Base-by-base conservation (phyloP, 768 basidiomycete species). In the Rhodotorula sphaerocarpa region DNA sequence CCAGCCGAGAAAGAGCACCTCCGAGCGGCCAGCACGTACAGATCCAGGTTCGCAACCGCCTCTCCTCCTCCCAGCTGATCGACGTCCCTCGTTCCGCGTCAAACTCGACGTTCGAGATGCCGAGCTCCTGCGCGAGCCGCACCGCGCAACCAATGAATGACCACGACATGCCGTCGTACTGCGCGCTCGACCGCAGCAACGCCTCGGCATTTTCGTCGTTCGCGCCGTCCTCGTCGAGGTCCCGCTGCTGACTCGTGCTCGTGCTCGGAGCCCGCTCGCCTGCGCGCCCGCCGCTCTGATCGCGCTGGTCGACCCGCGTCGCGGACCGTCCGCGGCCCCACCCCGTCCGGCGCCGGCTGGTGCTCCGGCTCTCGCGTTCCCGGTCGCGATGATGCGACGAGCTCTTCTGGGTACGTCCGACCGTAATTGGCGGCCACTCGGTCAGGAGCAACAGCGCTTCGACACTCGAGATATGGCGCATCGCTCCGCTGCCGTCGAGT, bases 401-500 rank as follows among this genome's bases (percentile, higher is more conserved):
- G 30, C 48, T 36, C 42, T 28, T 3, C 28, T 31, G 47, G 27
- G 52, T 45, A 23, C 61, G 28, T 6, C 63, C 23, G 20, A 50
- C 57, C 12, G 63, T 47, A 33, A 63, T 51, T 7, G 62, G 59
- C 42, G 66, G 66, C 66, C 66, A 68, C 42, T 68, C 66, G 2
- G 69, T 66, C 33, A 72, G 50, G 6, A 72, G 56, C 5, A 72
- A 46, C 15, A 70, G 51, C 20, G 62, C 65, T 33, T 72, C 71
- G 34, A 72, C 71, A 23, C 63, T 65, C 23, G 67, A 63, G 36
- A 72, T 63, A 28, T 57, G 55, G 2, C 66, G 46, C 47, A 67
- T 53, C 27, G 57, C 60, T 12, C 69, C 67, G 3, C 52, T 44
- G 3, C 66, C 66, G 46, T 70, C 65, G 52, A 64, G 59, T 0